phyloP scores from a whole-genome alignment of 2,329 filamentous ascomycete genomes.

The Cladorrhinum sp. region DNA sequence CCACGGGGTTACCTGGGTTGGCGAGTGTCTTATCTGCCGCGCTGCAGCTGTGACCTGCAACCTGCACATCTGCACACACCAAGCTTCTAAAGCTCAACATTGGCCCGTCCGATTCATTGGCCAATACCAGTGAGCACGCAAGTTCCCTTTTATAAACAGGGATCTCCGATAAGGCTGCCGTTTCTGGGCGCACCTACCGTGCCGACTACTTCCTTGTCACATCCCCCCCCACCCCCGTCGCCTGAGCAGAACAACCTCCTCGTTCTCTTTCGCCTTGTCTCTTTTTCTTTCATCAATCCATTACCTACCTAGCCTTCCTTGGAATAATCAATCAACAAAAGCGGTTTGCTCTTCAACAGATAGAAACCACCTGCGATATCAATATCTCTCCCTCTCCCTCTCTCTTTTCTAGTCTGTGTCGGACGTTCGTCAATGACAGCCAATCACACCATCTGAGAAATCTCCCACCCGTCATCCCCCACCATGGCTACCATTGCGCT shows the following conservation, averaged over 20 bases:
- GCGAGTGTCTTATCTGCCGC: slow-evolving; percentile 27
- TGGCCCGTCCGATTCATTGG: neutral
- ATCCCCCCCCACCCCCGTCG: neutral
- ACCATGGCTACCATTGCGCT: slow-evolving; percentile 56
- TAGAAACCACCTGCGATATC: neutral
- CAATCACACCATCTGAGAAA: neutral
- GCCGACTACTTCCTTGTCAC: slow-evolving; percentile 13
- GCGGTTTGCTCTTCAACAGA: neutral
- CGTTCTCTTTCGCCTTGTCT: neutral
- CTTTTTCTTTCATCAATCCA: neutral
- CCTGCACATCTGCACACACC: neutral
- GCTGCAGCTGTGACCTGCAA: slow-evolving; percentile 12
- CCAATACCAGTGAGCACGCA: slow-evolving; percentile 12
- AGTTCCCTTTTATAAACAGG: slow-evolving; percentile 22
- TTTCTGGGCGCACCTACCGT: neutral
- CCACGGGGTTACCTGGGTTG: slow-evolving; percentile 2
- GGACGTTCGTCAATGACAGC: neutral
- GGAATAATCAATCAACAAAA: neutral
- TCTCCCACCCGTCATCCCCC: slow-evolving; percentile 6
- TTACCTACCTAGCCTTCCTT: neutral
- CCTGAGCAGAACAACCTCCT: neutral
- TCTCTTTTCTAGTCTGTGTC: neutral
- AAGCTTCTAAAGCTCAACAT: neutral
- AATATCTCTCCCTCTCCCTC: neutral
- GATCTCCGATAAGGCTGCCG: slow-evolving; percentile 28